Evolutionary conservation across 164 flowering plant genomes (phyloP).

Genomic region (Vitis amurensis): DNA sequence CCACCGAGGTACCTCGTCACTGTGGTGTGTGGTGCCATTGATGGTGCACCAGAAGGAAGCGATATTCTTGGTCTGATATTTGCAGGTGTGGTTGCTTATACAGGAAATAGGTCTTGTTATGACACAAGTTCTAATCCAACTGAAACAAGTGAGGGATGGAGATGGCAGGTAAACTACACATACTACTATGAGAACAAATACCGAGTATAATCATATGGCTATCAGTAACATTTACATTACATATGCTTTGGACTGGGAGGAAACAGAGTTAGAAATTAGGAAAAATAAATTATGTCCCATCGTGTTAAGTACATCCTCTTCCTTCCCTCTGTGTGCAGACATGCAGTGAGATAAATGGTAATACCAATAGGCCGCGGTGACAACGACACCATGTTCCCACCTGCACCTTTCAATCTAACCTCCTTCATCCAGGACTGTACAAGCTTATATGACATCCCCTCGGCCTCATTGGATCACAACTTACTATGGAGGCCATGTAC

Average conservation of each 20-base stretch:
- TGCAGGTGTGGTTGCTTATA: constrained; percentile 19
- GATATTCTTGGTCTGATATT: constrained; percentile 14
- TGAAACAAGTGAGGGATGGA: constrained; percentile 31
- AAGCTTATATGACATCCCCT: constrained; percentile 41
- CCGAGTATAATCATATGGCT: not conserved
- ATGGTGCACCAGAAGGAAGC: no score
- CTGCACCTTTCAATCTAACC: constrained; percentile 32
- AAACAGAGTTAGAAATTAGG: not conserved
- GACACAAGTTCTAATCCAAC: not conserved
- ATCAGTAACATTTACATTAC: no score
- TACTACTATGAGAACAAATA: not conserved
- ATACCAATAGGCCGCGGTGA: constrained; percentile 17
- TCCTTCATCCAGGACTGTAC: constrained; percentile 29
- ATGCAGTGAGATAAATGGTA: constrained; percentile 36
- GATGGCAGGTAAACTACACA: constrained; percentile 45
- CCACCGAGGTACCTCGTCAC: constrained; percentile 18
- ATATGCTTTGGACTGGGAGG: no score
- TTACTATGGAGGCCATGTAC: constrained; percentile 27
- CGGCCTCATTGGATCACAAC: constrained; percentile 45
- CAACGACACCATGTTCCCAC: constrained; percentile 39
- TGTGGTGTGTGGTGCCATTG: no score
- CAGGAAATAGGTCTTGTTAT: constrained; percentile 16
- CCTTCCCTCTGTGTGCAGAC: constrained; percentile 2
- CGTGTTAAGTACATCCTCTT: not conserved
- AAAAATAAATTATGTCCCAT: not conserved